Evolutionary conservation across 2,329 filamentous ascomycete genomes (phyloP).

Genomic region (Endocalyx cinctus): DNA sequence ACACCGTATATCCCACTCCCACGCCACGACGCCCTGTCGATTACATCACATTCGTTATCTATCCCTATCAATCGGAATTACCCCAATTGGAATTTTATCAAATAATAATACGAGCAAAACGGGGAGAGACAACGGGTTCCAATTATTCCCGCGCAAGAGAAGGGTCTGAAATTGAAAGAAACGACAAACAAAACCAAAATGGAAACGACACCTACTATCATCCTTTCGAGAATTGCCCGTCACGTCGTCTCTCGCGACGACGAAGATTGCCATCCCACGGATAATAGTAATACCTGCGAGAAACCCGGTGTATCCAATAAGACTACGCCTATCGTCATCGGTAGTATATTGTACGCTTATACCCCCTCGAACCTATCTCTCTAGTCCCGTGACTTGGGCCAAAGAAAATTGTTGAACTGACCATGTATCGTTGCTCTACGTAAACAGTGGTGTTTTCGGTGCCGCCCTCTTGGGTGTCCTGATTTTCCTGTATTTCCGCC

Average conservation of each 20-base stretch:
- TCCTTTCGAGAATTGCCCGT: slow-evolving; percentile 14
- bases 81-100: too few species aligned
- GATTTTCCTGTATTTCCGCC: slow-evolving; percentile 20
- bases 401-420: slow-evolving; percentile 1
- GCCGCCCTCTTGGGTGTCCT: slow-evolving; percentile 13
- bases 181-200: not conserved
- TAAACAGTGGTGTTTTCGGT: slow-evolving; percentile 17
- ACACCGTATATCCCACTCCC: too few species aligned
- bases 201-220: not conserved
- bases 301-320: slow-evolving; percentile 17
- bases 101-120: too few species aligned
- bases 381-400: not conserved
- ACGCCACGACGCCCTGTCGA: too few species aligned
- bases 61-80: too few species aligned
- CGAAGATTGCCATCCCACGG: slow-evolving; percentile 19
- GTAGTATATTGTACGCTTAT: slow-evolving; percentile 17
- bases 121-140: too few species aligned
- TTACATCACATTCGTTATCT: too few species aligned
- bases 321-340: slow-evolving; percentile 17
- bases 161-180: too few species aligned
- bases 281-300: slow-evolving; percentile 24
- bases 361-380: not conserved
- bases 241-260: slow-evolving; percentile 13
- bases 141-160: too few species aligned
- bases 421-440: not conserved